Conservation (phyloP, 495 filamentous ascomycete species). For the Lasiosphaeriaceae sp. region DNA sequence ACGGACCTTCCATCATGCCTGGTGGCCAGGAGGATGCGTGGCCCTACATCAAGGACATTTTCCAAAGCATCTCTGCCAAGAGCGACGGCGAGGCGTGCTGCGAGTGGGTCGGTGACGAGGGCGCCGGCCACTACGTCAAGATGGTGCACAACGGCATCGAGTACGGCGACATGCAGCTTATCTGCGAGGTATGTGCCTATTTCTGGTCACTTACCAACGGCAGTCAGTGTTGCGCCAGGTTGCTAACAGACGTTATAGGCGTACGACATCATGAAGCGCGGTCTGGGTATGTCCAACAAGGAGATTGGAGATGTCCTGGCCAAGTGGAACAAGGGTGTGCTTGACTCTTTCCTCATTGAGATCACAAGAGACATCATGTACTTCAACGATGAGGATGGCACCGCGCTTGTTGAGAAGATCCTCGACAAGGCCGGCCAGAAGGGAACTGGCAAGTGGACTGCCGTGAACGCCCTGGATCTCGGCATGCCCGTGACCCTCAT, state of each 20-base stretch:
- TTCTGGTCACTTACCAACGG: not conserved
- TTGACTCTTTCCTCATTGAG: slow-evolving; percentile 99
- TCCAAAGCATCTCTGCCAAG: slow-evolving; percentile 97
- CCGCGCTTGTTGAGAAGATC: slow-evolving; percentile 93
- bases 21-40: slow-evolving; percentile 97
- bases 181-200: slow-evolving; percentile 74
- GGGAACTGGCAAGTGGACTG: slow-evolving; percentile 99
- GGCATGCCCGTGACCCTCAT: slow-evolving; percentile 99
- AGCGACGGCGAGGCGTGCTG: slow-evolving; percentile 95
- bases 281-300: slow-evolving; percentile 75
- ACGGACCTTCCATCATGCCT: slow-evolving; percentile 96
- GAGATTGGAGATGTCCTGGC: slow-evolving; percentile 93
- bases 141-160: slow-evolving; percentile 99
- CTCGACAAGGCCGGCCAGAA: slow-evolving; percentile 98
- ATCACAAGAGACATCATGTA: slow-evolving; percentile 97
- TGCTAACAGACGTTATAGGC: slow-evolving; percentile 54
- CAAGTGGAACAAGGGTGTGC: slow-evolving; percentile 97
- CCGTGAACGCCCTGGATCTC: slow-evolving; percentile 96
- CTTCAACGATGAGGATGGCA: slow-evolving; percentile 92
- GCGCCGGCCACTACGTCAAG: slow-evolving; percentile 99
- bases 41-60: slow-evolving; percentile 98
- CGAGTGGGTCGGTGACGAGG: slow-evolving; percentile 99
- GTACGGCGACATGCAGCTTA: slow-evolving; percentile 99
- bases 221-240: not conserved
- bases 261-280: slow-evolving; percentile 99